Evolutionary conservation across 352 stramenopile genomes (phyloP), one percentile per base, ranked within the genome.

Genomic region (Globisporangium echinulatum): DNA sequence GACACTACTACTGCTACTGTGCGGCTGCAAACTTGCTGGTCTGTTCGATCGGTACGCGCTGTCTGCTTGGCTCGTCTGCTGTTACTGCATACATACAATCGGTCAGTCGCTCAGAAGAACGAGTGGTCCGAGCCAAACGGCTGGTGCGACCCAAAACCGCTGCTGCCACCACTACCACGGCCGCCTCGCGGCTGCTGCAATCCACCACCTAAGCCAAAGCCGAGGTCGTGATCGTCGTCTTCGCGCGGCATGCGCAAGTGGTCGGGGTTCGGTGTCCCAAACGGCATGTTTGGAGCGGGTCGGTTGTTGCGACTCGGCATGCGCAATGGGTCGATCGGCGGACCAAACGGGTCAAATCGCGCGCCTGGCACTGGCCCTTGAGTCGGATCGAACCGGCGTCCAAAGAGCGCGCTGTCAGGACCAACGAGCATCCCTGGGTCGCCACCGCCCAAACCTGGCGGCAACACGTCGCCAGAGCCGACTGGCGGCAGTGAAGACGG

Each of bases 281-380:
- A 95, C 11, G 80, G 80, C 54, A 80, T 67, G n/a, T 57, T 74
- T 25, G 83, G 83, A 15, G 69, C 71, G 39, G 74, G 76, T n/a
- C 66, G 67, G 39, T 72, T 68, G 19, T 67, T 61, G 39, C 54
- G 54, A 7, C 69, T 71, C 36, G 78, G 71, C 17, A 75, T 69
- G 10, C 74, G 75, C 39, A 85, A 61, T 17, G 81, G 79, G 39
- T 87, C 75, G 6, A 74, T 74, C 0, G 74, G 66, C 8, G 85
- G 85, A 8, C 85, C 85, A 49, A 79, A 95, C n/a, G 85, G 85
- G 62, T 95, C 85, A 49, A 95, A 95, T 2, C 85, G 83, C 46
- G 85, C 77, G 0, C 83, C 83, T 58, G 83, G 85, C 4, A 93
- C 72, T 9, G 82, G 77, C 38, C 83, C 85, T 15, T 61, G 56